Evolutionary conservation across 441 rosid species (phyloP).

Genomic region (Arabidopsis hybrid): DNA sequence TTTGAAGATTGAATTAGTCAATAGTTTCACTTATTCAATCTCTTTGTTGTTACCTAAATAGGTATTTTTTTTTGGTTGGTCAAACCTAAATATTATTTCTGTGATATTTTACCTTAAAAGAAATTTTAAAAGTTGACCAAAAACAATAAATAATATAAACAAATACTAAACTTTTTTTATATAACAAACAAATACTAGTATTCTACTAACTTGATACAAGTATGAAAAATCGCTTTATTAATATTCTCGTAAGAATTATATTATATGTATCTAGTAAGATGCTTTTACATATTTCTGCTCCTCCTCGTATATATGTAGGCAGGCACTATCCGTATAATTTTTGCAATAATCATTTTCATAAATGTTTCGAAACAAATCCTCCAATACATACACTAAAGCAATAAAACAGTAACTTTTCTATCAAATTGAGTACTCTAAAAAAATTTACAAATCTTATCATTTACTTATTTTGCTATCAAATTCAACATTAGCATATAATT

Average conservation of each 20-base stretch:
- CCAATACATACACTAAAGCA: not conserved
- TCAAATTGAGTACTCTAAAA: not conserved
- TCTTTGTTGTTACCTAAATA: not conserved
- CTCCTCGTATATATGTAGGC: no score
- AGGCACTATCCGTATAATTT: no score
- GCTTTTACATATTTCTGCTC: no score
- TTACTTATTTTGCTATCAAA: constrained; percentile 25
- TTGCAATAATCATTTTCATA: not conserved
- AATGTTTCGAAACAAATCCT: not conserved
- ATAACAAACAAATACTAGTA: not conserved
- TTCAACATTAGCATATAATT: constrained; percentile 1
- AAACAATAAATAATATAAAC: no score
- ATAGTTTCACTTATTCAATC: not conserved
- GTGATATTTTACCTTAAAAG: no score
- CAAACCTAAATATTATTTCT: no score
- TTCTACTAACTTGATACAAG: not conserved
- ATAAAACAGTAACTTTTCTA: not conserved
- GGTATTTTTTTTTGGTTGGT: no score
- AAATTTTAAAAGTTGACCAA: not conserved
- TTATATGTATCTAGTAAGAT: no score
- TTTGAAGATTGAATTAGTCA: not conserved
- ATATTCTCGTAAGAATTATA: no score
- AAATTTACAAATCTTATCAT: not conserved
- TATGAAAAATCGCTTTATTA: not conserved
- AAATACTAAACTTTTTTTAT: no score